Conservation (phyloP, 257 asterid species). For the Euphrasia confusa region DNA sequence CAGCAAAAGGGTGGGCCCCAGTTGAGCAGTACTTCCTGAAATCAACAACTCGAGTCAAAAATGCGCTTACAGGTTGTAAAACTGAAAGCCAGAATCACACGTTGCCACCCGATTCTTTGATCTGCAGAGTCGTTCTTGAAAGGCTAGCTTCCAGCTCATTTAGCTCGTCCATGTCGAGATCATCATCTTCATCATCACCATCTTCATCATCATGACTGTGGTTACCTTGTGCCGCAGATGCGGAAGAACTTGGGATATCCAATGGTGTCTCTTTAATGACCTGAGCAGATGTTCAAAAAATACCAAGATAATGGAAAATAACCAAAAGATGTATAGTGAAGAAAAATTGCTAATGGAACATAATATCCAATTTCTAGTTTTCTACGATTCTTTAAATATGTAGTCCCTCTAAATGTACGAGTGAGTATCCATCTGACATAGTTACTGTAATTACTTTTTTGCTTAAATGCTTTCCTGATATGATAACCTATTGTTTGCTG, state of each 20-base stretch:
- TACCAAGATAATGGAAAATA: conserved; percentile 16
- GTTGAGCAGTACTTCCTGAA: conserved; percentile 19
- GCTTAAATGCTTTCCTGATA: too few relatives aligned
- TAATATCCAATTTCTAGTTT: background rate
- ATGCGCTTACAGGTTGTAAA: conserved; percentile 22
- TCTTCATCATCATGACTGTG: conserved; percentile 24
- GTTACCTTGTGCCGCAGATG: conserved; percentile 38
- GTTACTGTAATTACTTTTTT: too few relatives aligned
- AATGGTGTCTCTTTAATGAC: conserved; percentile 39
- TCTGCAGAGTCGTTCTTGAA: conserved; percentile 61
- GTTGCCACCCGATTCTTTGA: conserved; percentile 41
- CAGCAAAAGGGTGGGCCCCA: conserved; percentile 17
- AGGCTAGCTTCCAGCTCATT: conserved; percentile 87
- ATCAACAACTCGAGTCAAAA: conserved; percentile 22
- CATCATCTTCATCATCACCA: conserved; percentile 53
- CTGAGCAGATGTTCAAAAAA: conserved; percentile 34
- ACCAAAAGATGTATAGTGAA: conserved; percentile 4
- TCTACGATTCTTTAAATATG: background rate
- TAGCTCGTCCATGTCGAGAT: conserved; percentile 79
- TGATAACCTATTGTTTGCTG: too few relatives aligned
- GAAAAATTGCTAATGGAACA: conserved; percentile 9
- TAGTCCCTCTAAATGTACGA: background rate
- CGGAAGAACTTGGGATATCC: conserved; percentile 65
- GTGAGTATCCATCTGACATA: background rate
- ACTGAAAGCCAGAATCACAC: conserved; percentile 24